phyloP scores from a whole-genome alignment of 768 basidiomycete species.

The Coprinopsis strossmayeri region DNA sequence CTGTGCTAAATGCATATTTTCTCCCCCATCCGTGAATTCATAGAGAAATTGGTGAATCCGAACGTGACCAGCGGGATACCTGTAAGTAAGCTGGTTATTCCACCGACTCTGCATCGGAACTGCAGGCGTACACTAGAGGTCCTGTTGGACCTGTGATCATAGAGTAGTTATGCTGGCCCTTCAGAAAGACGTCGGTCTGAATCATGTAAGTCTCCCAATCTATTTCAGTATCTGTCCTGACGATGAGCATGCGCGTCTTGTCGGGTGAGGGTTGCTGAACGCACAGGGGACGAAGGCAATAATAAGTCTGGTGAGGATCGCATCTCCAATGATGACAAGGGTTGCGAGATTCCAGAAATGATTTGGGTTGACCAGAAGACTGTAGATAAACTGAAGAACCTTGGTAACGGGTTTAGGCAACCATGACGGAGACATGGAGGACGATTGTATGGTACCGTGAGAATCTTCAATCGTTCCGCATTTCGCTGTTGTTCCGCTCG shows the following conservation, averaged over 20 bases:
- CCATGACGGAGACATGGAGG: background rate
- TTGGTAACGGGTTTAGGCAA: constrained; percentile 9
- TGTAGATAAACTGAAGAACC: constrained; percentile 17
- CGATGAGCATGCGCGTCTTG: background rate
- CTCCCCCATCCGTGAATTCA: constrained; percentile 53
- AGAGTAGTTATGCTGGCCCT: constrained; percentile 80
- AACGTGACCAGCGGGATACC: constrained; percentile 94
- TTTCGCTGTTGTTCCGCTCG: background rate
- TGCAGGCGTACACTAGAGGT: constrained; percentile 73
- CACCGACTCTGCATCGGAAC: constrained; percentile 6
- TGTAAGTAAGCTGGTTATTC: constrained; percentile 22
- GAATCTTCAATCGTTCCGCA: background rate
- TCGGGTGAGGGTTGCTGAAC: constrained; percentile 20
- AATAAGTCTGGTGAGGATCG: constrained; percentile 70
- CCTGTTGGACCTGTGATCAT: constrained; percentile 86
- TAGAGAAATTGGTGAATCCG: constrained; percentile 73
- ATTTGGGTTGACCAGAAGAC: constrained; percentile 43
- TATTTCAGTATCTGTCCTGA: constrained; percentile 90
- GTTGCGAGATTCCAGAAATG: constrained; percentile 66
- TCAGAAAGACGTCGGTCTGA: constrained; percentile 71
- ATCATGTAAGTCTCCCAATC: constrained; percentile 97
- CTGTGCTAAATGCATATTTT: constrained; percentile 59
- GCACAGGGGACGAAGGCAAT: constrained; percentile 80
- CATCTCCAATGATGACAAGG: constrained; percentile 69
- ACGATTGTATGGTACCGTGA: background rate